Evolutionary conservation across 1,284 basidiomycete species (phyloP), one percentile per base, ranked within the genome.

Genomic region (Heliocybe sulcata): DNA sequence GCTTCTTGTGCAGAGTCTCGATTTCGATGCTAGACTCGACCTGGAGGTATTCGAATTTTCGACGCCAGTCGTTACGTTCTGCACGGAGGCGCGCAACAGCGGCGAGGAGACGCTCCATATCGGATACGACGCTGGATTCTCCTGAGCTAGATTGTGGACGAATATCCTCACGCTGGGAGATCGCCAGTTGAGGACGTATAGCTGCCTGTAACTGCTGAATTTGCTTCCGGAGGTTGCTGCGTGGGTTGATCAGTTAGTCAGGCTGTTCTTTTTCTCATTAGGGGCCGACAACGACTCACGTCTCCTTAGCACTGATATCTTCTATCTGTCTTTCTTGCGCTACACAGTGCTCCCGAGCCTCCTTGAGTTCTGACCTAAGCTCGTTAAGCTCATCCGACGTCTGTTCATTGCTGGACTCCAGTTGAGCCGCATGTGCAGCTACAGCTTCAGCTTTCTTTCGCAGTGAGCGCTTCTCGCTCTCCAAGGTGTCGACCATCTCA

Each of bases 41-140:
- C 60, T 85, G 77, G 45, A 85, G 70, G 69, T 90, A 93, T 45
- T 87, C 77, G 14, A 92, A 66, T 55, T 84, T 78, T 16, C 82
- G 77, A 55, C 77, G 76, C n/a, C 90, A 74, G 38, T 72, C 73
- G 60, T 93, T 85, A 8, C 90, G 77, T 62, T 93, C 90, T 2
- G 66, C 65, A 14, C 91, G 83, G 26, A 92, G 69, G 29, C 88
- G 81, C 19, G 80, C 77, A 48, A 91, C 75, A 2, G 86, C 79
- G 35, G 69, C 69, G 45, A 90, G 71, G 27, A 90, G 72, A 35
- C 76, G 77, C 56, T 78, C 78, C 31, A 87, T 73, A 42, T 77
- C 71, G 53, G 63, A 60, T 6, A 63, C 59, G 9, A 62, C 58
- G 20, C 59, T 54, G 52, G 35, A 23, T 38, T 20, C 52, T 35